Evolutionary conservation across 192 early-diverging fungal genomes (phyloP), one percentile per base, ranked within the genome.

Genomic region (Pecoramyces ruminantium): DNA sequence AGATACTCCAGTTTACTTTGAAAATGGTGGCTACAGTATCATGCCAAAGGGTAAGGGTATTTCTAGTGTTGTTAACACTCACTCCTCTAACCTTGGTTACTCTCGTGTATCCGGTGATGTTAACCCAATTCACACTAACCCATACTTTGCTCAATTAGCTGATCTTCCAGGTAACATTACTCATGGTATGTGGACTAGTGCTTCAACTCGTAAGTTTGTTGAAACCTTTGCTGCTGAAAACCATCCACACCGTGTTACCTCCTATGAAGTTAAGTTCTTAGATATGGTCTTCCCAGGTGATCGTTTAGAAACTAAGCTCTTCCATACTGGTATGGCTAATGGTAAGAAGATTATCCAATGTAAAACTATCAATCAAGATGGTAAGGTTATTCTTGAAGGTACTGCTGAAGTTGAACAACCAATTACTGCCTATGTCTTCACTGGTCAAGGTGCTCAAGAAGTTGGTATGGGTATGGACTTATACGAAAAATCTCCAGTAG

Each of bases 171-270:
- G 94, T 79, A 95, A 95, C 34, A 98, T 98, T 82, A 96, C 95
- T 34, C 96, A 98, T 87, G 96, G 96, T 79, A 98, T 98, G 96
- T 98, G 95, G 95, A 98, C 95, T 78, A 92, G 90, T 82, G 96
- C 96, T 12, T 92, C 95, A 25, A 95, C 95, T 78, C 92, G 96
- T 83, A 95, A 95, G 91, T 96, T 96, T 87, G 95, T 98, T 78
- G 96, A 98, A 85, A 93, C 95, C 79, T 95, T 94, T 83, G 96
- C 95, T 81, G 96, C 96, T 67, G 93, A 96, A 84, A 96, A 96
- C 87, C 88, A 92, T 79, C 95, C 96, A 30, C 91, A 93, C 86
- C 93, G 95, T 79, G 95, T 98, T 80, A 90, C 90, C 77, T 91
- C 89, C 30, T 98, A 96, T 86, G 83, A 90, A 77, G 96, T 95